Evolutionary conservation across 23 red algal genomes (phyloP).

Genomic region (Gracilaria gracilis): DNA sequence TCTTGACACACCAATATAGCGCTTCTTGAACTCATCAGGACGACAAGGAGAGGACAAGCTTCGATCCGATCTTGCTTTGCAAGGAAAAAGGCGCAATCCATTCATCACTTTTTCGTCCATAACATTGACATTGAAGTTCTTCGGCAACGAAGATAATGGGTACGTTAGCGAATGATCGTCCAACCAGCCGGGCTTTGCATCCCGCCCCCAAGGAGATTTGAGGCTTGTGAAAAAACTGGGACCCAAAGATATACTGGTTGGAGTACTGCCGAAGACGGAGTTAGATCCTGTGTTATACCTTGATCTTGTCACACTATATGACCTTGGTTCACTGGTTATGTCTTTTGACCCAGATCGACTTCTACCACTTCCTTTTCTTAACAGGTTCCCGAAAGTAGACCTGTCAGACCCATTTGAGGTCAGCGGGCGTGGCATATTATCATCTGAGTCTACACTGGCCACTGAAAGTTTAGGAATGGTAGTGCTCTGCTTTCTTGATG

Average conservation of each 20-base stretch:
- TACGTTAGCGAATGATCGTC: conserved; percentile 51
- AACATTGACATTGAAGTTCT: conserved; percentile 77
- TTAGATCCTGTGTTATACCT: background rate
- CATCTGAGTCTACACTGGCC: background rate
- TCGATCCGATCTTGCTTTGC: conserved; percentile 63
- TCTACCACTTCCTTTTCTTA: background rate
- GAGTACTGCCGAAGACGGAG: background rate
- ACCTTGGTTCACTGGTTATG: conserved; percentile 1
- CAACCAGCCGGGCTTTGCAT: conserved; percentile 83
- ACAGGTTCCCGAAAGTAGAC: background rate
- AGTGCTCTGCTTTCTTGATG: background rate
- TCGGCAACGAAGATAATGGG: conserved; percentile 63
- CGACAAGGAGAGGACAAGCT: conserved; percentile 14
- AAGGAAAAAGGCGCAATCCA: conserved; percentile 85
- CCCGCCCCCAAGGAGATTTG: conserved; percentile 72
- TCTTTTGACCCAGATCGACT: conserved; percentile 4
- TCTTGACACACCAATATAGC: conserved; percentile 77
- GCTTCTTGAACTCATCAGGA: conserved; percentile 69
- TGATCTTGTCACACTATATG: conserved; percentile 16
- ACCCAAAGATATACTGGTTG: conserved; percentile 13
- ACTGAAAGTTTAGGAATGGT: background rate
- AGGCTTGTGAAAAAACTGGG: conserved; percentile 40
- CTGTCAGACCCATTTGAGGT: background rate
- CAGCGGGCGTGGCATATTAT: background rate
- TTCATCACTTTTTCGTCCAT: conserved; percentile 66